A percentile compares a stretch with the other conserved stretches of the same genome.
These are phyloP conservation scores for Phyllosticta paracitricarpa DNA, from an alignment of 2,329 filamentous ascomycete genomes.

Conservation along the genomic window DNA sequence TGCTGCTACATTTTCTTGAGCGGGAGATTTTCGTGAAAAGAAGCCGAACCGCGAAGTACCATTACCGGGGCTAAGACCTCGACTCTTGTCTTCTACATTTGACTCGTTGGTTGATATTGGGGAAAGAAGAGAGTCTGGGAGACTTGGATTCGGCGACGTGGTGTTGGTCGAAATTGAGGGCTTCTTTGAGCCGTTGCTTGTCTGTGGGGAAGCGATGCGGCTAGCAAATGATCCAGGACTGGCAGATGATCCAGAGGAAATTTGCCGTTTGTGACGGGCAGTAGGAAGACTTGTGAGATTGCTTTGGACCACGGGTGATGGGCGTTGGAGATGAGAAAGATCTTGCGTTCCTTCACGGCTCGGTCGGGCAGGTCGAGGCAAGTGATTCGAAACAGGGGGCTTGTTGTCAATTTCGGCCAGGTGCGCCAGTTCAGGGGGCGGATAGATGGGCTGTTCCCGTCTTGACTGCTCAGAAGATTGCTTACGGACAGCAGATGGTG, in stretches of 20 bases:
- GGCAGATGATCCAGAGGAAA: slow-evolving; percentile 29
- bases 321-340: slow-evolving; percentile 33
- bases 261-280: slow-evolving; percentile 40
- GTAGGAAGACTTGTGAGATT: slow-evolving; percentile 39
- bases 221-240: background rate
- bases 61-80: slow-evolving; percentile 43
- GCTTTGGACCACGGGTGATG: slow-evolving; percentile 47
- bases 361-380: slow-evolving; percentile 35
- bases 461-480: background rate
- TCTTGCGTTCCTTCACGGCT: slow-evolving; percentile 37
- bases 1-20: slow-evolving; percentile 28
- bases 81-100: slow-evolving; percentile 19
- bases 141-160: slow-evolving; percentile 26
- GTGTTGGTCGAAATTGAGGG: slow-evolving; percentile 14
- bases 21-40: slow-evolving; percentile 60
- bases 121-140: slow-evolving; percentile 17
- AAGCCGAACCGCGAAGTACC: slow-evolving; percentile 63
- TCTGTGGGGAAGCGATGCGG: background rate
- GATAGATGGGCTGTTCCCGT: slow-evolving; percentile 15
- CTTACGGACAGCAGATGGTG: slow-evolving; percentile 12
- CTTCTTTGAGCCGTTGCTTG: background rate
- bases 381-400: slow-evolving; percentile 29
- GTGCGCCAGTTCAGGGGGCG: slow-evolving; percentile 37
- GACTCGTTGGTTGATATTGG: slow-evolving; percentile 12
- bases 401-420: slow-evolving; percentile 45